Evolutionary conservation across 2,329 filamentous ascomycete species (phyloP), one percentile per base, ranked within the genome.

Genomic region (Curvularia eragrostidis): DNA sequence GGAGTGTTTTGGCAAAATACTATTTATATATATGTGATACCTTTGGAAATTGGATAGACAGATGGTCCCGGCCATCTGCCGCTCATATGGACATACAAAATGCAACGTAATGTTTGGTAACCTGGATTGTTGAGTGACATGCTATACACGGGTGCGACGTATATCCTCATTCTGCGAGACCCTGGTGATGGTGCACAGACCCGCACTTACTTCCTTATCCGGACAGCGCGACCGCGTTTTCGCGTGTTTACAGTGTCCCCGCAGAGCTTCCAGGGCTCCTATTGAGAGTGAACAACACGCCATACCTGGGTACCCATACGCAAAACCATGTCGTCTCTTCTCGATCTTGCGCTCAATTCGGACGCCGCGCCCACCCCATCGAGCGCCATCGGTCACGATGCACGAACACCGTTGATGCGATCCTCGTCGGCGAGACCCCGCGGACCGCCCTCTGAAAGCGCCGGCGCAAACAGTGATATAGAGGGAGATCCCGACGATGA

Each of bases 401-500:
- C 74, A 58, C 74, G 72, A 34, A 70, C 77, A 32, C 75, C 74
- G 43, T 75, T 78, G 69, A 77, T 76, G 46, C 69, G 70, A 63
- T 81, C 78, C 28, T 82, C 79, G 10, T 87, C 86, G 52, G 85
- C 84, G 36, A 79, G 85, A 55, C 84, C 84, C 23, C 79, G 83
- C 54, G 82, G 81, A 30, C 80, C 81, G 30, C 81, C 81, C 10
- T 83, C 82, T 32, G 80, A 81, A 62, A 83, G 82, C 72, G 80
- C 79, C 13, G 81, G 79, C 62, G 75, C 79, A 51, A 75, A 80
- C 58, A 84, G 87, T 70, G 87, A 89, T 69, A 78, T 81, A 51
- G 83, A 86, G 63, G 83, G 80, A 13, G 85, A 86, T 54, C 80
- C 84, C 28, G 87, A 89, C 65, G 87, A 89, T 67, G 84, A 88